Evolutionary conservation across 768 basidiomycete species (phyloP).

Genomic region (Termitomyces sp.): DNA sequence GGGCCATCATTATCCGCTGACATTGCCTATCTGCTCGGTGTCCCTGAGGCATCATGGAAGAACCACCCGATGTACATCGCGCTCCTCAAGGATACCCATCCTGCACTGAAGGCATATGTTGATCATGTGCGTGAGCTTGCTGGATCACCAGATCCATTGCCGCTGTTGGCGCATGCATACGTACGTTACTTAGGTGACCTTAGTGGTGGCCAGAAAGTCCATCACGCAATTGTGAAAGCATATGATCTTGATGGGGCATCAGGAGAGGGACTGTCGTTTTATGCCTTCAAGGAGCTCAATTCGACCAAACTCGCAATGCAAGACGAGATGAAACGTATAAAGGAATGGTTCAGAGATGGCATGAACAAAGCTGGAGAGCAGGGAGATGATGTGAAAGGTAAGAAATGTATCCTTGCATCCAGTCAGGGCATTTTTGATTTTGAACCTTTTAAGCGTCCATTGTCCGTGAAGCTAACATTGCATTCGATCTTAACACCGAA

Average conservation of each 20-base stretch:
- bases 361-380: constrained; percentile 47
- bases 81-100: constrained; percentile 43
- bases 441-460: constrained; percentile 32
- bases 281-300: constrained; percentile 58
- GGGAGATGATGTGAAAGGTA: constrained; percentile 39
- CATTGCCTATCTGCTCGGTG: constrained; percentile 56
- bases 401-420: too few species aligned
- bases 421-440: constrained; percentile 29
- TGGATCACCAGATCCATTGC: constrained; percentile 38
- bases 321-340: constrained; percentile 68
- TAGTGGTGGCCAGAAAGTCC: constrained; percentile 72
- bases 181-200: constrained; percentile 80
- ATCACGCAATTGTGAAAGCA: constrained; percentile 55
- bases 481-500: constrained; percentile 44
- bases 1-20: constrained; percentile 57
- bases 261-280: constrained; percentile 59
- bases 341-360: constrained; percentile 65
- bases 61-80: constrained; percentile 47
- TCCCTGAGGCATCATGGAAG: constrained; percentile 50
- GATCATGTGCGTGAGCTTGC: constrained; percentile 46
- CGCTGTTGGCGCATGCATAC: constrained; percentile 73
- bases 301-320: constrained; percentile 40
- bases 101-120: constrained; percentile 48
- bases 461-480: constrained; percentile 41
- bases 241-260: constrained; percentile 54